Evolutionary conservation across 164 flowering plant genomes (phyloP), one percentile per base, ranked within the genome.

Genomic region (Berberis vulgaris): DNA sequence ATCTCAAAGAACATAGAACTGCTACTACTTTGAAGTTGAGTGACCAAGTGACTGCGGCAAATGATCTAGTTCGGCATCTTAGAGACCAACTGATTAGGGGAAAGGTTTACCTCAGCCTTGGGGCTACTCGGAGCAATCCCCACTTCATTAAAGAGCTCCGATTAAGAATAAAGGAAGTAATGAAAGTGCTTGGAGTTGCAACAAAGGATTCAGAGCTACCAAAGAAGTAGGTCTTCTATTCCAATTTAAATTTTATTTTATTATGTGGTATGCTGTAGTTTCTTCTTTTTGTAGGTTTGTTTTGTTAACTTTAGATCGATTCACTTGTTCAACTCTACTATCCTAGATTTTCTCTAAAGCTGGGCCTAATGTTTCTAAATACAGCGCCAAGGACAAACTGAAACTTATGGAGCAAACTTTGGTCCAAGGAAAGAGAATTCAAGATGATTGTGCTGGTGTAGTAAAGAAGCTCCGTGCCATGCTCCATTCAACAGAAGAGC

Each of bases 381-480:
- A 66, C 78, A 91, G 97, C 73, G 82, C 87, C 56, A 6, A 71
- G 60, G 88, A 88, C 10, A 85, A 76, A 74, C 40, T 82, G 68
- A 87, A 79, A 72, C 82, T 86, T 41, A 88, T 91, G 97, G 97
- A 91, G 65, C 85, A 73, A 78, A 80, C 86, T 54, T 76, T 86
- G 74, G 81, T 81, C n/a, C 88, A 79, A 72, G 94, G 90, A 5
- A 87, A 71, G 76, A 87, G 84, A 73, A 82, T 85, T 58, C 87
- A 87, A 63, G 88, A 87, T 69, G 94, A 91, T 67, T 91, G 97
- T 76, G 76, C 87, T 61, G 78, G 81, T 53, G 72, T 78, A 40
- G 82, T 80, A 43, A 88, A 87, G 77, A 91, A 88, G 77, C 96
- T 91, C 43, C 85, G 96, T 43, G 94, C 96, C 12, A 85, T 91